Evolutionary conservation across 176 grass and related monocot genomes (phyloP).

Genomic region (Pontederia paniculata): DNA sequence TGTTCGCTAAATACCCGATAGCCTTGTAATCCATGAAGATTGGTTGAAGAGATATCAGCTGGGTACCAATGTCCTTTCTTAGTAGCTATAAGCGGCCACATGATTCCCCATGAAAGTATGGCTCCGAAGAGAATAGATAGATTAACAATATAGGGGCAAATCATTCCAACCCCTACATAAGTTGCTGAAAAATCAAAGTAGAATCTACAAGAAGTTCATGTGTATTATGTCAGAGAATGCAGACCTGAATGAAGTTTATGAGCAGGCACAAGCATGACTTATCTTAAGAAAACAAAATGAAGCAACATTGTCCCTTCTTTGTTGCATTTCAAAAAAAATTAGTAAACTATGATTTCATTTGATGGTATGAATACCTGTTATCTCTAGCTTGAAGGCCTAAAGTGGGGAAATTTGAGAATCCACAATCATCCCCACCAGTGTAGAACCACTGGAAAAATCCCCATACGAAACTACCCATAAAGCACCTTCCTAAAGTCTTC

Average conservation of each 20-base stretch:
- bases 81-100: conserved; percentile 71
- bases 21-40: conserved; percentile 28
- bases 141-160: conserved; percentile 81
- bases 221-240: background rate
- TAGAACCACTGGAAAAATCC: conserved; percentile 96
- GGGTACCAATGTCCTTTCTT: conserved; percentile 29
- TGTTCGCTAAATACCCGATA: background rate
- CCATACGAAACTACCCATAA: conserved; percentile 46
- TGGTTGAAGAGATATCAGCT: background rate
- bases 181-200: conserved; percentile 82
- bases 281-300: too few relatives aligned
- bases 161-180: conserved; percentile 79
- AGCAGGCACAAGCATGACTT: too few relatives aligned
- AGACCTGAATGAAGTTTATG: background rate
- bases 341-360: background rate
- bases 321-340: background rate
- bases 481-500: conserved; percentile 34
- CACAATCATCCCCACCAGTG: conserved; percentile 53
- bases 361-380: conserved; percentile 22
- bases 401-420: conserved; percentile 41
- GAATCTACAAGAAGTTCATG: conserved; percentile 29
- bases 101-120: conserved; percentile 78
- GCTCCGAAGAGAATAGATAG: conserved; percentile 60
- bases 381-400: conserved; percentile 52
- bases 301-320: too few relatives aligned